Evolutionary conservation across 441 rosid species (phyloP), one percentile per base, ranked within the genome.

Genomic region (Euphorbia schlechtendalii): DNA sequence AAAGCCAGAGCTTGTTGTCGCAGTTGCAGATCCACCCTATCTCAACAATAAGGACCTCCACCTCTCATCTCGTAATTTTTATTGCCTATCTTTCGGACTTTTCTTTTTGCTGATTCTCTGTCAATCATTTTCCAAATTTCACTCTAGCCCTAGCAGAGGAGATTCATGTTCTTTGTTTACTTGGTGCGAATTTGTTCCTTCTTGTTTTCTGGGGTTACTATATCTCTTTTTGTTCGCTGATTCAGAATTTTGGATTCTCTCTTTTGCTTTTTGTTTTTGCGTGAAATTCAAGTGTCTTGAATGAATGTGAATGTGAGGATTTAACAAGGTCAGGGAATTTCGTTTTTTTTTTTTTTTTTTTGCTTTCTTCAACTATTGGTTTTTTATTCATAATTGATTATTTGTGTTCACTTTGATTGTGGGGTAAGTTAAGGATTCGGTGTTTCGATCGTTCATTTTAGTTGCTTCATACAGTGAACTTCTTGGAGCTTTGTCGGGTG

Each of bases 371-470:
- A 30, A 54, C 41, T 40, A 54, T 64, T 63, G n/a, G n/a, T n/a
- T n/a, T 32, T 45, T 32, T 69, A 53, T 20, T 17, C 28, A 9
- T 49, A 21, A 11, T 62, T 57, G 56, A 48, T 21, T 56, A 48
- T 43, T 48, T 18, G 30, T 60, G 13, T 59, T 20, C 36, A 63
- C 63, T 66, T 79, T 68, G 72, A 67, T 70, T 67, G 73, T 46
- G 20, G 45, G 61, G 34, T 61, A 71, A 74, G 73, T 46, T n/a
- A n/a, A n/a, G 71, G 52, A 67, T 80, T 74, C 74, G 70, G n/a
- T 52, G 28, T 56, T 70, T 61, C 66, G 25, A 40, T 61, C 11
- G 17, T 68, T 28, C 46, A 53, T 60, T 56, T 70, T 56, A 32
- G 36, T 59, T 69, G 56, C 66, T 77, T 69, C 70, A 70, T 67